phyloP scores from a whole-genome alignment of 306 rosid genomes.

The Astragalus glycyphyllos region DNA sequence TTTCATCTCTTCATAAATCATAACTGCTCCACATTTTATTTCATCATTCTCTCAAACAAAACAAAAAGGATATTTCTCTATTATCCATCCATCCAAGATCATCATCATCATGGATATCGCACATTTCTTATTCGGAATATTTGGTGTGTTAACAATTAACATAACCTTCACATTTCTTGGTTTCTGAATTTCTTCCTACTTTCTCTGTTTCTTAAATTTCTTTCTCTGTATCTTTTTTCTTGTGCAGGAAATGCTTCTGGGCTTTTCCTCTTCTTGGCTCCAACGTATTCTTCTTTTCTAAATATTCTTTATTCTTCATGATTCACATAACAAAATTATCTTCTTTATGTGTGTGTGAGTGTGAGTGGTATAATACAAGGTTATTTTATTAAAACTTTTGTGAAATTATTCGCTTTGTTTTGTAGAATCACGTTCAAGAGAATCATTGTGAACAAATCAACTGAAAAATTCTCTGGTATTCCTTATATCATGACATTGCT shows the following conservation, averaged over 20 bases:
- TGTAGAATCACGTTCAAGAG: conserved; percentile 81
- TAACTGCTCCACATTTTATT: neutral
- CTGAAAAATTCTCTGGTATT: conserved; percentile 82
- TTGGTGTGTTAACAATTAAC: conserved; percentile 48
- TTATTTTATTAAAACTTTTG: conserved; percentile 6
- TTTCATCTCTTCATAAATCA: neutral
- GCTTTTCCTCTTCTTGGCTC: conserved; percentile 88
- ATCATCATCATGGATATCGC: conserved; percentile 47
- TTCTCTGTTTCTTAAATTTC: conserved; percentile 35
- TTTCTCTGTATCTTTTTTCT: too few species aligned
- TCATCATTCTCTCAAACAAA: neutral
- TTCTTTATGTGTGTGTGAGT: neutral
- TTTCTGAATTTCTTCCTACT: neutral
- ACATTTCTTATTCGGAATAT: conserved; percentile 71
- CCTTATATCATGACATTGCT: conserved; percentile 87
- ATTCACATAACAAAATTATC: neutral
- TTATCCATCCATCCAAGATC: conserved; percentile 27
- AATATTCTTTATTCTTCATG: neutral
- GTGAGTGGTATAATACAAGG: neutral
- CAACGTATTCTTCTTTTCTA: conserved; percentile 51
- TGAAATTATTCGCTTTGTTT: neutral
- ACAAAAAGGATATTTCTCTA: conserved; percentile 17
- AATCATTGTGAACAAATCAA: conserved; percentile 55
- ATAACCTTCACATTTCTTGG: neutral
- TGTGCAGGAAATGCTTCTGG: conserved; percentile 77